Evolutionary conservation across 495 filamentous ascomycete genomes (phyloP), one percentile per base, ranked within the genome.

Genomic region (Clavariopsis aquatica): DNA sequence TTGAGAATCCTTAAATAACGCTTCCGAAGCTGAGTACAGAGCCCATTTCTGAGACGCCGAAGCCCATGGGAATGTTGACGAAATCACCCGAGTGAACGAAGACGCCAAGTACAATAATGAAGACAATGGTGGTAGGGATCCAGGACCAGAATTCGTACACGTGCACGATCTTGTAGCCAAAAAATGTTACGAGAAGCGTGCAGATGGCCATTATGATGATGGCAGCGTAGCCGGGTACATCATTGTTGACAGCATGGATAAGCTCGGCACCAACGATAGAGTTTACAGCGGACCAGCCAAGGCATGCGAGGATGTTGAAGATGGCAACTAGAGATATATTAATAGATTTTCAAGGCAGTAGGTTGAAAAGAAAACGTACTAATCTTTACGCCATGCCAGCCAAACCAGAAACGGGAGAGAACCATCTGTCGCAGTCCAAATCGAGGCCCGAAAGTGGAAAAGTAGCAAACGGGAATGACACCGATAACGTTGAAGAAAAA

Each of bases 381-480:
- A 31, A 69, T 49, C 47, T 69, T 69, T 12, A 69, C 62, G 19
- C 67, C 67, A 27, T 66, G 46, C 62, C 62, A 69, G 28, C 67
- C 67, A 28, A 69, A 93, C 78, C 80, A 95, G 77, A 89, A 92
- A 24, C 90, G 80, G 5, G 88, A 90, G n/a, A 93, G 81, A 4
- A 93, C 85, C 87, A 95, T 92, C 76, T 95, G 91, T 46, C 90
- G 57, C 57, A 95, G 77, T 9, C 90, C 91, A 72, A 93, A 93
- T 6, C 75, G 73, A 15, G 90, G 86, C 6, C 91, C 91, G 64
- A 93, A 91, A 23, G 87, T 89, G 2, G 86, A 87, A 79, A 92
- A 93, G 79, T 89, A 89, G 80, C 84, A 87, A 15, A 91, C 89
- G 17, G 89, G 88, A 56, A 88, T 70, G 31, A 89, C 81, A 47